Evolutionary conservation across 2,329 filamentous ascomycete genomes (phyloP), one percentile per base, ranked within the genome.

Genomic region (Paraphoma chrysanthemicola): DNA sequence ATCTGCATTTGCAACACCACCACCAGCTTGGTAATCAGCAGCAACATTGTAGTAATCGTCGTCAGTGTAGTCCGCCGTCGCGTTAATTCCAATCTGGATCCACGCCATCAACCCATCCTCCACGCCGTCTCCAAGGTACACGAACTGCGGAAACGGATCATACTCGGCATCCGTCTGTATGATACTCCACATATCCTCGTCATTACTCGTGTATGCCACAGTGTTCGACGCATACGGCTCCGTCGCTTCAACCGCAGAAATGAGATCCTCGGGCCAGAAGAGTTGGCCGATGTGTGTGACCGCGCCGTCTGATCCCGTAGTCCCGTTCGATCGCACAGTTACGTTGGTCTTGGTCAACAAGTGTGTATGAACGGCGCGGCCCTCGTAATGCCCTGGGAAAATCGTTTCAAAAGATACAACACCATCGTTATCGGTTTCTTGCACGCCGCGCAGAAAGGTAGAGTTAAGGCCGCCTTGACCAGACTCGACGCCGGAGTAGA

Each of bases 371-470:
- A 58, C 65, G 12, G 69, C 62, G 38, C 70, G 64, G 9, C 70
- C 69, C 4, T 51, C 53, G 43, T 74, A 73, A 47, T 81, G 79
- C 14, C 80, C 80, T 0, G 80, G 79, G 65, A 82, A 80, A 41
- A 79, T 77, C 17, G 80, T 83, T 31, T 82, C 77, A 62, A 83
- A 84, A 36, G 68, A 70, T 5, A 78, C 80, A 5, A 84, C 78
- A 33, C 82, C 82, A 31, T 84, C 80, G 0, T 66, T 52, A 54
- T 83, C 76, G 0, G 79, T 80, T 2, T 71, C 68, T 62, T 83
- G 80, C 30, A 83, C 77, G 38, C 82, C 82, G 4, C 82, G 80
- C 10, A 84, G 76, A 66, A 74, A 83, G 16, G 67, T 73, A 12
- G 57, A 66, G 48, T 73, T 59, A 16, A 65, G 50, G 16, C 61